phyloP scores from a whole-genome alignment of 1,284 basidiomycete genomes.

The Ustilago nuda region DNA sequence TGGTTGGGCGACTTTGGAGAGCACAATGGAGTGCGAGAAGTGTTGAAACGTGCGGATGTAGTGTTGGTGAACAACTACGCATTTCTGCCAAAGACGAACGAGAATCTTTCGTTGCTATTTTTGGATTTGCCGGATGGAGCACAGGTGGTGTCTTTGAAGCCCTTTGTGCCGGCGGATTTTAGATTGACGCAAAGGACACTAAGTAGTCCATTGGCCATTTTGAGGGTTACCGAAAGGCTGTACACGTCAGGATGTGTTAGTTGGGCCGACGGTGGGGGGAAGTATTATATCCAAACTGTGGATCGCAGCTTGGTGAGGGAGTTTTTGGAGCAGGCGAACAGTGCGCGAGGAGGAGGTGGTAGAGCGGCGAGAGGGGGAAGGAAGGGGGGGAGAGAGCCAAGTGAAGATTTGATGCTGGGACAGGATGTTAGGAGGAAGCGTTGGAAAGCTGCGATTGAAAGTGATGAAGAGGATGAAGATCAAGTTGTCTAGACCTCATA shows the following conservation, averaged over 20 bases:
- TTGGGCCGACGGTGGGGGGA: slow-evolving; percentile 66
- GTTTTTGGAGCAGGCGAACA: slow-evolving; percentile 24
- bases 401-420: slow-evolving; percentile 32
- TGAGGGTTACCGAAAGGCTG: slow-evolving; percentile 57
- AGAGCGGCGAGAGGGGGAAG: neutral
- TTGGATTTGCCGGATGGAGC: slow-evolving; percentile 73
- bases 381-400: neutral
- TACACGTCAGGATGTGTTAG: slow-evolving; percentile 62
- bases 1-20: slow-evolving; percentile 73
- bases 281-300: slow-evolving; percentile 65
- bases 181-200: slow-evolving; percentile 71
- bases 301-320: slow-evolving; percentile 50
- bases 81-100: slow-evolving; percentile 72
- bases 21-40: slow-evolving; percentile 64
- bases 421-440: slow-evolving; percentile 37
- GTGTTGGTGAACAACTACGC: slow-evolving; percentile 74
- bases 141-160: slow-evolving; percentile 73
- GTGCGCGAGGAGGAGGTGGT: neutral
- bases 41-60: slow-evolving; percentile 72
- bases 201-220: slow-evolving; percentile 62
- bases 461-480: slow-evolving; percentile 31
- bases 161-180: slow-evolving; percentile 73
- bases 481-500: too few species aligned
- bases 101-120: slow-evolving; percentile 73
- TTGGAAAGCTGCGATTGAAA: slow-evolving; percentile 38